A percentile compares a stretch with the other conserved stretches of the same genome.
phyloP scores from a whole-genome alignment of 164 flowering plant genomes.

The Vitis amurensis region DNA sequence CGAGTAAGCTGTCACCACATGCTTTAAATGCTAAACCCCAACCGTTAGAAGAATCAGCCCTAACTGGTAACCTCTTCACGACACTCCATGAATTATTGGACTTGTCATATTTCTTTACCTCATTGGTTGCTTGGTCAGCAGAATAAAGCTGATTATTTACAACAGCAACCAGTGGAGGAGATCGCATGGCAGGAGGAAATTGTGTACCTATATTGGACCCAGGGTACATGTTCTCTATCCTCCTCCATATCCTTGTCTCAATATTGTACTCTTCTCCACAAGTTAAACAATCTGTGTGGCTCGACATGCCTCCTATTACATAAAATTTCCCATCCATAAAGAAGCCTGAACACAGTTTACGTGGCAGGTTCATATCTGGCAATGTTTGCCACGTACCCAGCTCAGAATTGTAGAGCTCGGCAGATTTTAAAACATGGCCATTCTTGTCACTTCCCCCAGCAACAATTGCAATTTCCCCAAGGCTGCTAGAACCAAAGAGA shows the following conservation, averaged over 20 bases:
- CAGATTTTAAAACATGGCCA: constrained; percentile 26
- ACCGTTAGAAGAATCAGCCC: constrained; percentile 27
- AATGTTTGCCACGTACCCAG: constrained; percentile 20
- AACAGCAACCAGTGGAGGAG: constrained; percentile 41
- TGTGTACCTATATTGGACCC: background rate
- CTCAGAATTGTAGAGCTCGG: constrained; percentile 31
- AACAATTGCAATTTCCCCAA: constrained; percentile 27
- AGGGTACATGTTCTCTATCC: constrained; percentile 31
- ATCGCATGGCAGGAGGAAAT: constrained; percentile 6
- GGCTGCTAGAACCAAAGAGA: constrained; percentile 29
- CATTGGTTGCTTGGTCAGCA: constrained; percentile 20
- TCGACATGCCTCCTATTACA: constrained; percentile 32
- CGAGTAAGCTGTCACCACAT: constrained; percentile 22
- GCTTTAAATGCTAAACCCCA: constrained; percentile 40
- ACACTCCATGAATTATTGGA: constrained; percentile 23
- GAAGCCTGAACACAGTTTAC: constrained; percentile 32
- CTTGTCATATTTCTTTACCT: constrained; percentile 36
- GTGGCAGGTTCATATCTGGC: constrained; percentile 25
- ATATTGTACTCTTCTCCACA: constrained; percentile 31
- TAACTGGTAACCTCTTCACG: constrained; percentile 24
- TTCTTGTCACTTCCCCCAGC: constrained; percentile 32
- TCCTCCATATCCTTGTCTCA: constrained; percentile 9
- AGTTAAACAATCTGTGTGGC: constrained; percentile 8
- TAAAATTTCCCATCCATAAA: constrained; percentile 38
- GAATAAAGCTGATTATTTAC: constrained; percentile 34